Evolutionary conservation across 495 filamentous ascomycete species (phyloP).

Genomic region (Lasiosphaeris hirsuta): DNA sequence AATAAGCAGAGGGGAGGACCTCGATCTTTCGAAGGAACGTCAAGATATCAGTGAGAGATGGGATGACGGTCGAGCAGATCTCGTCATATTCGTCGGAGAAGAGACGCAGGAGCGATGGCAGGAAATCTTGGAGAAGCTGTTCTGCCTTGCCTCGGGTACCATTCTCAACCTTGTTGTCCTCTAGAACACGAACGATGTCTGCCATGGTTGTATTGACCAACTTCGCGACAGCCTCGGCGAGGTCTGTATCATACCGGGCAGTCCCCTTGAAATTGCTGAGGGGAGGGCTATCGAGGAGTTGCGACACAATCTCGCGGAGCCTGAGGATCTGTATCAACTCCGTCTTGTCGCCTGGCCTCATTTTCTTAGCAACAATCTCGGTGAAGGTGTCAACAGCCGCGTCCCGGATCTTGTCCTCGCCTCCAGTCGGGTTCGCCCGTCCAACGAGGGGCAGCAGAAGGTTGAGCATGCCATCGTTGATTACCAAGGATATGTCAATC

Average conservation of each 20-base stretch:
- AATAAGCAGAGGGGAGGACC: constrained; percentile 62
- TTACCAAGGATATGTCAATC: constrained; percentile 91
- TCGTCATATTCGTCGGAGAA: constrained; percentile 98
- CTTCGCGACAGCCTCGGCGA: constrained; percentile 90
- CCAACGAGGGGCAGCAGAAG: constrained; percentile 77
- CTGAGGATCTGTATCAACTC: constrained; percentile 90
- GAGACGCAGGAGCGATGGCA: constrained; percentile 82
- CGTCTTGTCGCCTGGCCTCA: constrained; percentile 88
- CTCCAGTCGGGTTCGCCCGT: constrained; percentile 44
- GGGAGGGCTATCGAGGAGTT: constrained; percentile 76
- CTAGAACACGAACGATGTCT: constrained; percentile 79
- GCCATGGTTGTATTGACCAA: constrained; percentile 85
- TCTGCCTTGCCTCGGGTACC: constrained; percentile 61
- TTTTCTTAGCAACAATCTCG: constrained; percentile 96
- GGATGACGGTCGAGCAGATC: constrained; percentile 90
- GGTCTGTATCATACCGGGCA: constrained; percentile 84
- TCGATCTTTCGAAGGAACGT: constrained; percentile 78
- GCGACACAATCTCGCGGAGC: constrained; percentile 72
- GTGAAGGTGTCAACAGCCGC: constrained; percentile 90
- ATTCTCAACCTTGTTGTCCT: constrained; percentile 50
- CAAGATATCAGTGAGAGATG: constrained; percentile 84
- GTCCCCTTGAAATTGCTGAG: constrained; percentile 74
- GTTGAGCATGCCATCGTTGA: constrained; percentile 80
- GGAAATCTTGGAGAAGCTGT: constrained; percentile 71
- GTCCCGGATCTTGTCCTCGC: constrained; percentile 73